phyloP scores from a whole-genome alignment of 23 red algal genomes.

The Chondrus crispus region DNA sequence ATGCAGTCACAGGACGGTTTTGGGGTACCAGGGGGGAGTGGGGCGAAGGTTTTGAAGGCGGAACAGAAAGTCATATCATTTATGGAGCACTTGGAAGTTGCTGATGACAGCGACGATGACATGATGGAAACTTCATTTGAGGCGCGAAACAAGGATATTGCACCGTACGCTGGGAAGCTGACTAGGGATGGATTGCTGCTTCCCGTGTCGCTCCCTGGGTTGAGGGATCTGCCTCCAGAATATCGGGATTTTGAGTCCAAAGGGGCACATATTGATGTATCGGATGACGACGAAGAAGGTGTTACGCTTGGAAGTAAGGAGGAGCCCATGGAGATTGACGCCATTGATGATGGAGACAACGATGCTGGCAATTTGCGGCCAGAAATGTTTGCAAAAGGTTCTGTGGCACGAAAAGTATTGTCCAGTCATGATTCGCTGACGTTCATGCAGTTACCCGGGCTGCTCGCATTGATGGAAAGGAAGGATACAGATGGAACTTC shows the following conservation, averaged over 20 bases:
- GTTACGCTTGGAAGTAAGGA: neutral
- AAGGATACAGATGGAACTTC: neutral
- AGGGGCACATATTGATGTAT: neutral
- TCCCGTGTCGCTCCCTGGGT: constrained; percentile 37
- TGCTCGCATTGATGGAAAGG: constrained; percentile 29
- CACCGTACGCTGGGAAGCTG: constrained; percentile 41
- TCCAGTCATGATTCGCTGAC: constrained; percentile 4
- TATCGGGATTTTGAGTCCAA: constrained; percentile 6
- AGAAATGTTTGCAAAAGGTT: constrained; percentile 22
- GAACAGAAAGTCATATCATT: neutral
- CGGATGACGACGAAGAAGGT: neutral
- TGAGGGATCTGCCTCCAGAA: constrained; percentile 22
- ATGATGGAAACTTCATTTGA: constrained; percentile 49
- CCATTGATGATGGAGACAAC: neutral
- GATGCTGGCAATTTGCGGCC: neutral
- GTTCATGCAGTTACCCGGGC: constrained; percentile 49
- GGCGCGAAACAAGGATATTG: constrained; percentile 39
- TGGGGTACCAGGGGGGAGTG: neutral
- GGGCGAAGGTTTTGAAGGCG: neutral
- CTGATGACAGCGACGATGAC: constrained; percentile 55
- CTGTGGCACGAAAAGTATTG: constrained; percentile 39
- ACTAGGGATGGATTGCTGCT: constrained; percentile 32
- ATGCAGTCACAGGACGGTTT: neutral
- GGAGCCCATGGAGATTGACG: constrained; percentile 30
- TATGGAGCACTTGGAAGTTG: constrained; percentile 44